Percentiles rank a stretch among this genome's conserved stretches.
Conservation (phyloP, 2,329 filamentous ascomycete species). For the Colletotrichum eremochloae region DNA sequence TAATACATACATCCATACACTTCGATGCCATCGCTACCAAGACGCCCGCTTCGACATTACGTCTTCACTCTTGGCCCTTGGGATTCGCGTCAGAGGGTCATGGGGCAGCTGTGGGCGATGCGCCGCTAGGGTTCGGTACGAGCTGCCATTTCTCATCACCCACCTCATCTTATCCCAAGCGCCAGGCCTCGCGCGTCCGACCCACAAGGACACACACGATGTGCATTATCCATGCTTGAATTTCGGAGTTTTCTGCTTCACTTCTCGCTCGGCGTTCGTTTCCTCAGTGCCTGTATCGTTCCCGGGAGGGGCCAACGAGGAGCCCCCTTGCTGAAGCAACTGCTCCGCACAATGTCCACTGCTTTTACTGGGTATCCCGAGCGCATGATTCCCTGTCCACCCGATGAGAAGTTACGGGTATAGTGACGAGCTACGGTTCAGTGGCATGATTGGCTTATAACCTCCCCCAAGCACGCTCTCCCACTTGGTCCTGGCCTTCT, state of each 20-base stretch:
- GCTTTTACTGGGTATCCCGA: not conserved
- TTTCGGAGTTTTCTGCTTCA: constrained; percentile 14
- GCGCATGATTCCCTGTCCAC: not conserved
- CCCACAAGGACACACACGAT: not conserved
- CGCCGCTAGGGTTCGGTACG: not conserved
- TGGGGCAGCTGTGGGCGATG: not conserved
- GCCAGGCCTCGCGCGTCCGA: constrained; percentile 10
- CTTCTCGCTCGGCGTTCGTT: constrained; percentile 19
- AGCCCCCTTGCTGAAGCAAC: not conserved
- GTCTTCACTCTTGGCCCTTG: not conserved
- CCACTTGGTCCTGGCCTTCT: not conserved
- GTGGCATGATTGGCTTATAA: constrained; percentile 3
- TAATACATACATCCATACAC: not conserved
- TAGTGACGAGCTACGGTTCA: not conserved
- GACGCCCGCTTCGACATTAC: constrained; percentile 10
- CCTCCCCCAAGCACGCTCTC: not conserved
- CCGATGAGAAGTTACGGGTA: not conserved
- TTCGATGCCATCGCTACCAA: not conserved
- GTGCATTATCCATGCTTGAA: not conserved
- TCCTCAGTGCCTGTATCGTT: constrained; percentile 3
- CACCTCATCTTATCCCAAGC: constrained; percentile 13
- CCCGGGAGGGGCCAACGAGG: not conserved
- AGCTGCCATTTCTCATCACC: constrained; percentile 8
- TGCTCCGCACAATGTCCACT: not conserved
- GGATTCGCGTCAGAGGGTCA: not conserved